phyloP scores from a whole-genome alignment of 2,329 filamentous ascomycete genomes.

The Hymenoscyphus linearis region DNA sequence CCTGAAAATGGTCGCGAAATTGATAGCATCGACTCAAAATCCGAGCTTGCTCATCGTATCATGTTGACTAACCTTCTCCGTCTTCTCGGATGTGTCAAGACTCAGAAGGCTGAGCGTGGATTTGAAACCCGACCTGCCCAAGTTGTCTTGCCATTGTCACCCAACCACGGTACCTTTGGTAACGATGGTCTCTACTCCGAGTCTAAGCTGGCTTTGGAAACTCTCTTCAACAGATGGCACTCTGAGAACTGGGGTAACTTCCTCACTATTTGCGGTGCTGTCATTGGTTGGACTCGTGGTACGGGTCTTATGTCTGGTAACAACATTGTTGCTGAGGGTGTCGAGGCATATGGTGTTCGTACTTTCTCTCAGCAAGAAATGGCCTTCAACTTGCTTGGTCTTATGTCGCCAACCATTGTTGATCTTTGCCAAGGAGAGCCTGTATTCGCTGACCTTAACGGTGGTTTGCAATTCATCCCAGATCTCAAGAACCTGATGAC shows the following conservation, averaged over 20 bases:
- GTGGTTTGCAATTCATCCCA: slow-evolving; percentile 93
- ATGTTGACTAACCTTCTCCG: slow-evolving; percentile 97
- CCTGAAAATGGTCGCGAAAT: slow-evolving; percentile 97
- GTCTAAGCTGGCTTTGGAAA: slow-evolving; percentile 95
- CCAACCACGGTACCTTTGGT: slow-evolving; percentile 97
- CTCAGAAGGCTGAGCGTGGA: slow-evolving; percentile 78
- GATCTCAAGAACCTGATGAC: slow-evolving; percentile 94
- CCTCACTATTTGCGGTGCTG: slow-evolving; percentile 94
- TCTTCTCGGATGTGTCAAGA: slow-evolving; percentile 84
- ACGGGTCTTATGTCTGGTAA: slow-evolving; percentile 97
- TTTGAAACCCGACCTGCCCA: slow-evolving; percentile 96
- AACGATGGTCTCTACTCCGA: slow-evolving; percentile 98
- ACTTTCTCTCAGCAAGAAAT: slow-evolving; percentile 99
- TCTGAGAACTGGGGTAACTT: slow-evolving; percentile 97
- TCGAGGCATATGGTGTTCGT: slow-evolving; percentile 92
- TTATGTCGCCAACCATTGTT: slow-evolving; percentile 91
- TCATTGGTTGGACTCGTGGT: slow-evolving; percentile 98
- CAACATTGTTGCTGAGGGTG: slow-evolving; percentile 94
- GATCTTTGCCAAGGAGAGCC: slow-evolving; percentile 94
- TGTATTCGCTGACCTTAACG: slow-evolving; percentile 95
- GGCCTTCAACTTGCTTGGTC: slow-evolving; percentile 95
- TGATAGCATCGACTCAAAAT: slow-evolving; percentile 93
- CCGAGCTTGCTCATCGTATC: slow-evolving; percentile 95
- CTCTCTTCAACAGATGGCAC: slow-evolving; percentile 97
- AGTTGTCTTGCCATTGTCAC: slow-evolving; percentile 90